Conservation (phyloP, 495 filamentous ascomycete genomes). For the Talaromyces thailandensis region DNA sequence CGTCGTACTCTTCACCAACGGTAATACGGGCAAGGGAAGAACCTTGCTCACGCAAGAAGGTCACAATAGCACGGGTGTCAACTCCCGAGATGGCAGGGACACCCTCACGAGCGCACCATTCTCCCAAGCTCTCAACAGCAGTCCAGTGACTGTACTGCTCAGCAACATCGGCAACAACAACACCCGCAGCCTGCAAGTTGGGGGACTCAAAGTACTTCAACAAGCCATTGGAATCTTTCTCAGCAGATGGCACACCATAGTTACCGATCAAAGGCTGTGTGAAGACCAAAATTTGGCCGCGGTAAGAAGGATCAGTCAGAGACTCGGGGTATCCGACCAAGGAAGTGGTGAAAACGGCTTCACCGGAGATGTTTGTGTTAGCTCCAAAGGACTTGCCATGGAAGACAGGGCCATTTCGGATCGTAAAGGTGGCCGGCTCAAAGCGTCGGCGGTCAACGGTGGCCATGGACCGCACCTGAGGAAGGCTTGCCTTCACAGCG, state of each 20-base stretch:
- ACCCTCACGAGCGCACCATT: slow-evolving; percentile 94
- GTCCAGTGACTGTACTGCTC: slow-evolving; percentile 97
- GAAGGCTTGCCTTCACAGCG: slow-evolving; percentile 36
- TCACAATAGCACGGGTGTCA: slow-evolving; percentile 94
- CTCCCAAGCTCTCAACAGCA: slow-evolving; percentile 81
- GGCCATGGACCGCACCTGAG: slow-evolving; percentile 55
- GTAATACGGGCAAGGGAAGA: slow-evolving; percentile 92
- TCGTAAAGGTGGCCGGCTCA: slow-evolving; percentile 88
- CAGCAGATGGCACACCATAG: slow-evolving; percentile 82
- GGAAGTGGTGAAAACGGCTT: slow-evolving; percentile 92
- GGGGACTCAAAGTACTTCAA: slow-evolving; percentile 94
- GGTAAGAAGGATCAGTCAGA: slow-evolving; percentile 97
- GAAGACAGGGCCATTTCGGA: slow-evolving; percentile 91
- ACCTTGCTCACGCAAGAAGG: slow-evolving; percentile 88
- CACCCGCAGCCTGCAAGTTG: slow-evolving; percentile 88
- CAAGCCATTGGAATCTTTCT: slow-evolving; percentile 67
- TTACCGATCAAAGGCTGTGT: slow-evolving; percentile 98
- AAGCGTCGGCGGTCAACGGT: slow-evolving; percentile 59
- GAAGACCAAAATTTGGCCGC: slow-evolving; percentile 96
- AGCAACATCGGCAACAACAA: slow-evolving; percentile 92
- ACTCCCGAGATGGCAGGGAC: slow-evolving; percentile 95
- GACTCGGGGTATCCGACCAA: slow-evolving; percentile 95
- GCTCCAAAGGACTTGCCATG: slow-evolving; percentile 89
- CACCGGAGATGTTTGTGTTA: slow-evolving; percentile 82
- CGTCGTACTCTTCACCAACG: slow-evolving; percentile 96